These are phyloP conservation scores for Xylogone sp. DNA, from an alignment of 2,329 filamentous ascomycete genomes.

Conservation along the genomic window DNA sequence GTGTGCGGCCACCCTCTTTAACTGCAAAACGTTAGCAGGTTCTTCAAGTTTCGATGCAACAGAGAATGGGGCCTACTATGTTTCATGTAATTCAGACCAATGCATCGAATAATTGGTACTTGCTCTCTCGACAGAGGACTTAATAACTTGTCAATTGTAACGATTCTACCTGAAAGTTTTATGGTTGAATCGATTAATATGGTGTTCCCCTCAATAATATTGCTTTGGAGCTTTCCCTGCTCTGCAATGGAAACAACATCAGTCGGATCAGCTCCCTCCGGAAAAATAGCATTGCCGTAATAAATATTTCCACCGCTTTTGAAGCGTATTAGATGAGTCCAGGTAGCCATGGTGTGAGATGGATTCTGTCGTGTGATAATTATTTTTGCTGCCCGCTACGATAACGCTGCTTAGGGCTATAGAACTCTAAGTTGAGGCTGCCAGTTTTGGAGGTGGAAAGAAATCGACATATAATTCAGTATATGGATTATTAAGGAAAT, in stretches of 20 bases:
- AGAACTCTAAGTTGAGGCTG: no score
- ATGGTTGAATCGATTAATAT: neutral
- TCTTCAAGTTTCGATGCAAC: neutral
- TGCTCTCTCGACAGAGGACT: neutral
- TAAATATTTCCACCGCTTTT: neutral
- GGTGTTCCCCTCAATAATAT: neutral
- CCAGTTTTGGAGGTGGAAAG: no score
- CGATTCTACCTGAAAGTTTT: neutral
- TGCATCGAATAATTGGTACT: conserved; percentile 53
- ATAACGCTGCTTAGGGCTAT: no score
- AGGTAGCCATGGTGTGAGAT: neutral
- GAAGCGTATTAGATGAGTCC: neutral
- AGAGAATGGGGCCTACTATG: conserved; percentile 42
- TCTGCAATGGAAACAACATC: neutral
- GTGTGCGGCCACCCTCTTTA: conserved; percentile 48
- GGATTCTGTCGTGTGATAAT: no score
- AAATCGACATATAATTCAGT: no score
- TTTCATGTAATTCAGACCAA: conserved; percentile 57
- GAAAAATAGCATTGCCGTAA: neutral
- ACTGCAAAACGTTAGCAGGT: conserved; percentile 30
- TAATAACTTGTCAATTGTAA: neutral
- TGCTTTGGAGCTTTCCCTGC: neutral
- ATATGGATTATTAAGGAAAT: no score
- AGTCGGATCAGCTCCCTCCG: neutral
- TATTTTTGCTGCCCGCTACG: no score